phyloP scores from a whole-genome alignment of 2,329 filamentous ascomycete species.

The Monilinia vaccinii-corymbosi region DNA sequence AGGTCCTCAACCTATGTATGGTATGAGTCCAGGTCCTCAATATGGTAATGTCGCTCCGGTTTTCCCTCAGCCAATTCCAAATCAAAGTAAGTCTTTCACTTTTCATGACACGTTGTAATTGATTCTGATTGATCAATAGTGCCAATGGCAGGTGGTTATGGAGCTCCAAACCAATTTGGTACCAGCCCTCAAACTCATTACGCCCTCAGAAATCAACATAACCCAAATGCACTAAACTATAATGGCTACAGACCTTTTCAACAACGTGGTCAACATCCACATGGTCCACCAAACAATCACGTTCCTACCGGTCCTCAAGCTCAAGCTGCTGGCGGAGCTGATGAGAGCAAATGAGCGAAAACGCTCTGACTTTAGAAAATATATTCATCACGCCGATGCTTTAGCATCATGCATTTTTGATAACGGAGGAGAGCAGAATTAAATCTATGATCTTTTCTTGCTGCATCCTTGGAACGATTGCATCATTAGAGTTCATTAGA shows the following conservation, averaged over 20 bases:
- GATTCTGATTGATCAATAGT: conserved; percentile 39
- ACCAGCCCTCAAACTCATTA: conserved; percentile 52
- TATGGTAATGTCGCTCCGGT: conserved; percentile 39
- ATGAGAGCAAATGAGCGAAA: conserved; percentile 40
- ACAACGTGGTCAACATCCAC: conserved; percentile 32
- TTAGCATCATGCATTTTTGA: conserved; percentile 24
- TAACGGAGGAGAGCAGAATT: conserved; percentile 18
- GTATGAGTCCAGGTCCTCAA: conserved; percentile 59
- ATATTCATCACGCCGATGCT: conserved; percentile 25
- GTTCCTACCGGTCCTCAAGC: conserved; percentile 31
- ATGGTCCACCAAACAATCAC: conserved; percentile 32
- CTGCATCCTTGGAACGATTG: conserved; percentile 25
- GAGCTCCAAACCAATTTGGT: conserved; percentile 52
- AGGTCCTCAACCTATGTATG: conserved; percentile 56
- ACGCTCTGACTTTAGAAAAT: conserved; percentile 11
- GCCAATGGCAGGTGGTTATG: conserved; percentile 52
- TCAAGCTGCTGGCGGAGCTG: conserved; percentile 33
- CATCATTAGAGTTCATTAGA: conserved; percentile 22
- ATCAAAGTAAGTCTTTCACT: conserved; percentile 54
- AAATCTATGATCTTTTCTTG: conserved; percentile 17
- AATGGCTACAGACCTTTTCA: conserved; percentile 47
- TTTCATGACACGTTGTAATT: conserved; percentile 16
- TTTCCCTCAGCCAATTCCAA: conserved; percentile 60
- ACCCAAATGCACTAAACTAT: conserved; percentile 40
- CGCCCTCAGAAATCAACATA: conserved; percentile 46